Evolutionary conservation across 768 basidiomycete species (phyloP), one percentile per base, ranked within the genome.

Genomic region (Leccinum obscurum): DNA sequence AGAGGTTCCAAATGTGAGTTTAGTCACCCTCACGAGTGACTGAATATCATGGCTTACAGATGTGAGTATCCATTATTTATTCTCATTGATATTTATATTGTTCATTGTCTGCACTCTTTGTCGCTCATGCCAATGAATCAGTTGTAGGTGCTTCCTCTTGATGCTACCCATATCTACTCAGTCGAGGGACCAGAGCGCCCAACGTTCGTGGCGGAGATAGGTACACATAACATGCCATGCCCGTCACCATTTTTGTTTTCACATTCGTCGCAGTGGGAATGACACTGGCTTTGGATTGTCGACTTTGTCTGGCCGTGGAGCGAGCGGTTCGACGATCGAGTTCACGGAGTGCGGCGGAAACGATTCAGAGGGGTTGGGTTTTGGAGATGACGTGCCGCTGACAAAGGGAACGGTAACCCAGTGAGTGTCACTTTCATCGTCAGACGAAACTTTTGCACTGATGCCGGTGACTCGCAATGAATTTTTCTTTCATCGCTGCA

Each of bases 31-130:
- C 17, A 9, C 34, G 26, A 20, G 2, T 3, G 5, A 35, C 3
- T 55, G n/a, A 52, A 11, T 15, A 17, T n/a, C 11, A 8, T 35
- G 8, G 39, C 15, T 4, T 20, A 49, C 14, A 65, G 64, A 20
- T 66, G 64, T 63, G 15, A 63, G 64, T 14, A 11, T 52, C 39
- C 37, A 17, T 24, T 24, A 24, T 24, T 24, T 24, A 24, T 24
- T 24, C 24, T 24, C 24, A 24, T 17, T 17, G 3, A 15, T 3
- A 17, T 15, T 39, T 11, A 4, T 8, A 39, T 39, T 39, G 15
- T 39, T 39, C 17, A 3, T 11, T 17, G 39, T 39, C 39, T 39
- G 17, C 3, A 39, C 17, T 39, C 39, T 9, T 41, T 41, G 17
- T 17, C 14, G 39, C 39, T 41, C 39, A 24, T 13, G 22, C 46